Base-by-base conservation (phyloP, 441 rosid species). In the Erodium chrysanthum region DNA sequence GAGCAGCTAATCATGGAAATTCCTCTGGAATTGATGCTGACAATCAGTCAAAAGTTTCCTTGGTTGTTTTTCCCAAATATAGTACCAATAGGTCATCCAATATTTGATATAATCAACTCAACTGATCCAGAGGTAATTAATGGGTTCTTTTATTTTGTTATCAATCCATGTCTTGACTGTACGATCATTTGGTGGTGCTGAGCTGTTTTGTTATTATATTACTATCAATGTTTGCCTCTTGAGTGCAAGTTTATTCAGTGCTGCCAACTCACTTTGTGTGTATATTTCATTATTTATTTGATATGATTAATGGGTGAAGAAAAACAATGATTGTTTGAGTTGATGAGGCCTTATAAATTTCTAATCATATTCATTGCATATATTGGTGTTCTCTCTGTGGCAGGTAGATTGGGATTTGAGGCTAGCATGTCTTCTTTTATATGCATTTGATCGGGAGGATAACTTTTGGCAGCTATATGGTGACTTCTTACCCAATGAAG, bases 1-100 rank as follows among this genome's bases (percentile, higher is more conserved):
- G 69, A 29, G 65, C 83, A 92, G 98, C 68, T 90, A 73, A 84
- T 88, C 73, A 88, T 92, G 98, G 96, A 92, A 84, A 88, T 92
- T 78, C 98, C 98, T 25, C 68, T 87, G 40, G 96, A 90, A 75
- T 74, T 88, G 79, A 90, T 92, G 96, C 71, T 92, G 62, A 92
- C 94, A 7, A 76, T 92, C 64, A 87, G 98, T 69, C 78, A 90
- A 73, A 87, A 90, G 77, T 86, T 69, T 40, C 96, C 98, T 31
- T 92, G 96, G 98, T 87, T 90, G 98, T 92, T 92, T 82, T 92
- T 92, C 75, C 98, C 98, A 0, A 93, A 92, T 75, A 80, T 84
- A 74, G 80, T 92, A 11, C 98, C 96, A 0, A 44, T 90, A 4
- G 96, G 96, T 68, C 98, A 92, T 83, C 96, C 95, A 5, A 92